Evolutionary conservation across 176 grass and related monocot species (phyloP), one percentile per base, ranked within the genome.

Genomic region (Oryza glaberrima): DNA sequence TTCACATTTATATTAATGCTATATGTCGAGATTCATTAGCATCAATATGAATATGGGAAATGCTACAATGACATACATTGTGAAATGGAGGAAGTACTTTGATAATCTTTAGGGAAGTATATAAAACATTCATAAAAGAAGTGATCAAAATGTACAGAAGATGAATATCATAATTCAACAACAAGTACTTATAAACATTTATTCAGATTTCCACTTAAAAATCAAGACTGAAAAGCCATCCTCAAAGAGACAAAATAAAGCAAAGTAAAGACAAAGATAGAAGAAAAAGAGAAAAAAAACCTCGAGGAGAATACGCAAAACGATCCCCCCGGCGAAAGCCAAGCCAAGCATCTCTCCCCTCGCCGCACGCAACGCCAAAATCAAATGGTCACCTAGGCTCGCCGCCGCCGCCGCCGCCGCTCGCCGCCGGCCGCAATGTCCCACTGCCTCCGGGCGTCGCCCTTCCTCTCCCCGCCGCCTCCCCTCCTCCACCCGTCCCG

Each of bases 401-500:
- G 54, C 54, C 54, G 17, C 48, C 69, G 65, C 32, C 73, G 82
- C 73, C 82, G 84, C 75, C 67, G 54, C 54, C 54, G 17, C 48
- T 36, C 69, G 65, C n/a, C 73, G 82, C 74, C 82, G 47, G 65
- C 83, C 76, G 89, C 79, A 92, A 99, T 96, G 96, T 82, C 81
- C 41, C 77, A 83, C 79, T 88, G 61, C 83, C 85, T 80, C 60
- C 67, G 72, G 69, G 67, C 83, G 48, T 81, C 87, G 46, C 69
- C 81, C 68, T 86, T 88, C 73, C 88, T 95, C 66, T 83, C 89
- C 78, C 87, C 93, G 84, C 83, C 89, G 65, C 82, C 82, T 19
- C 75, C 85, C 11, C 22, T 75, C 56, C 40, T 76, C 81, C 71
- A 17, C 49, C 67, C 71, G 17, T 79, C 36, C 41, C 87, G 76